Percentiles rank a stretch among this genome's conserved stretches.
Conservation (phyloP, 768 basidiomycete genomes). For the Calocybe gangraenosa region DNA sequence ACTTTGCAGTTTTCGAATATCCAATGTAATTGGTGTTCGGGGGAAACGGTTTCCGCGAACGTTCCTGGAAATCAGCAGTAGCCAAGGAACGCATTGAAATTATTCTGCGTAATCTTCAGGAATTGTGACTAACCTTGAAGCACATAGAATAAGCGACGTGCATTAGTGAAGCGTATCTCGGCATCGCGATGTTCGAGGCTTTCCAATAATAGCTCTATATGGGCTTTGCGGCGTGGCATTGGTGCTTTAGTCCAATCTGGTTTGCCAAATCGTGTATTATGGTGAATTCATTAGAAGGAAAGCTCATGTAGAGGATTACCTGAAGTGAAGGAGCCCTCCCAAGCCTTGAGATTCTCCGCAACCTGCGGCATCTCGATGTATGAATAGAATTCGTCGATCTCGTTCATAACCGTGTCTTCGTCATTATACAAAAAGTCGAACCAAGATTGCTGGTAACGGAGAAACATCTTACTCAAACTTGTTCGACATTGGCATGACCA, state of each 20-base stretch:
- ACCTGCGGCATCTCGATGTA: slow-evolving; percentile 95
- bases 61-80: slow-evolving; percentile 50
- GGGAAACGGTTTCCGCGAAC: slow-evolving; percentile 86
- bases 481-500: slow-evolving; percentile 3
- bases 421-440: slow-evolving; percentile 96
- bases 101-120: slow-evolving; percentile 4
- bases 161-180: slow-evolving; percentile 82
- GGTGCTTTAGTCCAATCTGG: slow-evolving; percentile 77
- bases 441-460: slow-evolving; percentile 60
- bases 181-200: slow-evolving; percentile 84
- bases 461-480: slow-evolving; percentile 13
- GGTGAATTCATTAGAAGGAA: slow-evolving; percentile 8
- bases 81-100: not conserved
- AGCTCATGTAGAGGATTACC: slow-evolving; percentile 40
- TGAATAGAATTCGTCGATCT: slow-evolving; percentile 97
- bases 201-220: slow-evolving; percentile 79
- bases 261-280: not conserved
- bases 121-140: slow-evolving; percentile 66
- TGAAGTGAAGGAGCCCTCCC: slow-evolving; percentile 78
- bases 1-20: slow-evolving; percentile 92
- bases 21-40: slow-evolving; percentile 94
- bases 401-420: slow-evolving; percentile 92
- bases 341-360: slow-evolving; percentile 81
- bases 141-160: slow-evolving; percentile 84
- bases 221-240: slow-evolving; percentile 56